Evolutionary conservation across 257 asterid species (phyloP).

Genomic region (Petrea volubilis): DNA sequence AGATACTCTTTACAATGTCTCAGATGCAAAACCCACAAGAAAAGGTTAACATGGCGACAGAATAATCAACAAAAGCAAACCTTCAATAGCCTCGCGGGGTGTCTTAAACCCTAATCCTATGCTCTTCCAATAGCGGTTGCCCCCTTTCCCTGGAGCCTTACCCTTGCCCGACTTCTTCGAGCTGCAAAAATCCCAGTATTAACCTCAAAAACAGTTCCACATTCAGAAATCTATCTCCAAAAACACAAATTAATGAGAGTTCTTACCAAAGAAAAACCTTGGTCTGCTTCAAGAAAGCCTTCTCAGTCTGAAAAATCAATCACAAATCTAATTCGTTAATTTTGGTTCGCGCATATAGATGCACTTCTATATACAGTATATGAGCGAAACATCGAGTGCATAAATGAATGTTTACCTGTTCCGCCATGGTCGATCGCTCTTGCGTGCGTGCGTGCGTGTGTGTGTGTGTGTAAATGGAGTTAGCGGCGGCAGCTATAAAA

Average conservation of each 20-base stretch:
- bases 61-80: slow-evolving; percentile 8
- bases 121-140: slow-evolving; percentile 60
- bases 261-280: slow-evolving; percentile 64
- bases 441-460: neutral
- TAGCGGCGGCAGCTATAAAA: slow-evolving; percentile 12
- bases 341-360: neutral
- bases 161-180: slow-evolving; percentile 65
- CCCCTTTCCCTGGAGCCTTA: slow-evolving; percentile 68
- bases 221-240: neutral
- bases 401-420: slow-evolving; percentile 37
- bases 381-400: neutral
- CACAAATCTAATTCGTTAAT: neutral
- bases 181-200: slow-evolving; percentile 30
- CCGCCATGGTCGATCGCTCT: slow-evolving; percentile 46
- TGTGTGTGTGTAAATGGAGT: neutral
- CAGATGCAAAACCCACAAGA: neutral
- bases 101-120: slow-evolving; percentile 63
- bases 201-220: neutral
- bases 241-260: neutral
- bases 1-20: neutral
- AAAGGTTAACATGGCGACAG: neutral
- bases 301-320: slow-evolving; percentile 59
- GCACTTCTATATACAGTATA: neutral
- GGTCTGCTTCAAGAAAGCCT: slow-evolving; percentile 77
- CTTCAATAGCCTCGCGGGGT: slow-evolving; percentile 72